Percentiles rank a stretch among this genome's conserved stretches.
Evolutionary conservation across 257 asterid genomes (phyloP).

Genomic region (Capsicum rhomboideum): DNA sequence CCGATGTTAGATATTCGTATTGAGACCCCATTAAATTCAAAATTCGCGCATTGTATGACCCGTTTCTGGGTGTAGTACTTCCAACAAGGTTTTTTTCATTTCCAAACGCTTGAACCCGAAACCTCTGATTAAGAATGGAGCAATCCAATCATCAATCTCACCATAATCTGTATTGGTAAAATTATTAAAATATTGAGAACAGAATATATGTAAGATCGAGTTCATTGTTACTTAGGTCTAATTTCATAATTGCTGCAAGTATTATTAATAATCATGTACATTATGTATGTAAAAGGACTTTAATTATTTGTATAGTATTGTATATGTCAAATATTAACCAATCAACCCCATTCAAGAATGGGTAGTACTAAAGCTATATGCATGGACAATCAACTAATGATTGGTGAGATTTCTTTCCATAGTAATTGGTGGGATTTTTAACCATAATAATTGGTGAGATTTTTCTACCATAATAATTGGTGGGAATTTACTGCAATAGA

Average conservation of each 20-base stretch:
- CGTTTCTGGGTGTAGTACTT: neutral
- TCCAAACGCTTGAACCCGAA: neutral
- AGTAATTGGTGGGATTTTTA: too few relatives aligned
- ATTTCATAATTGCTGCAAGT: neutral
- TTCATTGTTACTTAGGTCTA: neutral
- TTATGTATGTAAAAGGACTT: neutral
- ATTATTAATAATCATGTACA: neutral
- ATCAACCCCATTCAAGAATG: neutral
- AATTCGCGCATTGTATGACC: neutral
- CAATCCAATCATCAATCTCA: accelerated
- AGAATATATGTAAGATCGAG: too few relatives aligned
- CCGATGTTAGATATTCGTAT: neutral
- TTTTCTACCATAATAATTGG: neutral
- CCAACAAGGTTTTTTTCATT: neutral
- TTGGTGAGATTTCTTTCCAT: neutral
- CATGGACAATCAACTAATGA: neutral
- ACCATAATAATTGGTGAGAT: neutral
- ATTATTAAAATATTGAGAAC: too few relatives aligned
- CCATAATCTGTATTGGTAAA: too few relatives aligned
- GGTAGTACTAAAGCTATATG: neutral
- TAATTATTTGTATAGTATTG: neutral
- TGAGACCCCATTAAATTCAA: neutral
- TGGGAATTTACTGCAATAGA: neutral
- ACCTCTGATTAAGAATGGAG: neutral
- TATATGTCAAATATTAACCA: neutral